Conservation (phyloP, 2,329 filamentous ascomycete species). For the Rhexocercosporidium sp. region DNA sequence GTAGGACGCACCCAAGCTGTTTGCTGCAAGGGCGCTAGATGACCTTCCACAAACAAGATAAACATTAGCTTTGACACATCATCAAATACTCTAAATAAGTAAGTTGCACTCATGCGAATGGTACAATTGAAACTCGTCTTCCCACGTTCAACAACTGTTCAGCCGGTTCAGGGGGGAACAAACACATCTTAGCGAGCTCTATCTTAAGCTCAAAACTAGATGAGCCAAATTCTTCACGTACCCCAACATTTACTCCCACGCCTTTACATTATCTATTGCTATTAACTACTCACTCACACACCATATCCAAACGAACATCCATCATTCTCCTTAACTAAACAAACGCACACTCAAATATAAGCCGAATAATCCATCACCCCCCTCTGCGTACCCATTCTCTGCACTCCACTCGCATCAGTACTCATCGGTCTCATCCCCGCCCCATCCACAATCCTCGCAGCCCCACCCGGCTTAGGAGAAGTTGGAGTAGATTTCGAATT, state of each 20-base stretch:
- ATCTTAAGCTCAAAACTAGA: neutral
- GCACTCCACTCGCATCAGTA: slow-evolving; percentile 30
- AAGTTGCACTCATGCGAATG: too few relatives aligned
- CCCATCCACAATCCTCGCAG: slow-evolving; percentile 29
- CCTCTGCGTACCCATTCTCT: slow-evolving; percentile 8
- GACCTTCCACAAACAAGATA: too few relatives aligned
- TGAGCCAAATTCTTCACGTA: neutral
- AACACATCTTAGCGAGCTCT: neutral
- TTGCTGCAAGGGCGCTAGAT: too few relatives aligned
- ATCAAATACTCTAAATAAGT: too few relatives aligned
- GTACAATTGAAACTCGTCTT: too few relatives aligned
- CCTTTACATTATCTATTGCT: slow-evolving; percentile 8
- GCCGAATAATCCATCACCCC: slow-evolving; percentile 29
- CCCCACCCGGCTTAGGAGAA: slow-evolving; percentile 18
- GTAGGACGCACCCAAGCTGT: too few relatives aligned
- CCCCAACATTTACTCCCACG: neutral
- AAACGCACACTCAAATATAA: slow-evolving; percentile 31
- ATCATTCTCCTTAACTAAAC: neutral
- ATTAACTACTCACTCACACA: neutral
- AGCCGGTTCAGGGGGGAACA: neutral
- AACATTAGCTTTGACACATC: too few relatives aligned
- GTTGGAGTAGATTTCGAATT: slow-evolving; percentile 3
- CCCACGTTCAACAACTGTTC: neutral
- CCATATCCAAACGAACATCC: neutral
- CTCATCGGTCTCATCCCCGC: slow-evolving; percentile 33